phyloP scores from a whole-genome alignment of 192 early-diverging fungal species.

The Chytriomyces sp. region DNA sequence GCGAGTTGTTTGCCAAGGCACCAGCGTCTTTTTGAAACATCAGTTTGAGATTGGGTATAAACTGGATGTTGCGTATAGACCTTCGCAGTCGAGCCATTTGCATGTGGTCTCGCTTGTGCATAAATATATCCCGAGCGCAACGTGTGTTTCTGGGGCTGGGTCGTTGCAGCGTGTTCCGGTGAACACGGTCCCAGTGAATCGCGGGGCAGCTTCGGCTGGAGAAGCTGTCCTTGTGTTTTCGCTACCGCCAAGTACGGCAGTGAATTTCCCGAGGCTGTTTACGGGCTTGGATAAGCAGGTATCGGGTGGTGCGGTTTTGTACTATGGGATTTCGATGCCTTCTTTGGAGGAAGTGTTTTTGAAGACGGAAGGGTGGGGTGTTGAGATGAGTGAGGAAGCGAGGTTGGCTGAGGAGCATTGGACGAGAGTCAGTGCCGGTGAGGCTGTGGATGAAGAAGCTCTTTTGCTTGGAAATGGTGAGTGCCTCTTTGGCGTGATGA shows the following conservation, averaged over 20 bases:
- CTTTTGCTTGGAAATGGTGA: constrained; percentile 26
- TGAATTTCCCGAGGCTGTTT: constrained; percentile 54
- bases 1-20: constrained; percentile 64
- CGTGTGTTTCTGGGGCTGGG: constrained; percentile 1
- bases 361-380: constrained; percentile 44
- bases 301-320: constrained; percentile 42
- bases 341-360: constrained; percentile 69
- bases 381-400: constrained; percentile 36
- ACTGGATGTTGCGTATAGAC: constrained; percentile 36
- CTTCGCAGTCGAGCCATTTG: constrained; percentile 24
- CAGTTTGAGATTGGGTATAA: constrained; percentile 72
- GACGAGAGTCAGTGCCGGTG: constrained; percentile 14
- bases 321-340: constrained; percentile 63
- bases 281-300: constrained; percentile 53
- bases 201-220: constrained; percentile 35
- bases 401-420: constrained; percentile 29
- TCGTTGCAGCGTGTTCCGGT: constrained; percentile 35
- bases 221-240: constrained; percentile 48
- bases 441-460: constrained; percentile 30
- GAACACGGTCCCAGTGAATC: constrained; percentile 48
- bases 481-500: background rate
- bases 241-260: constrained; percentile 47
- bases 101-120: constrained; percentile 49
- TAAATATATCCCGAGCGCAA: constrained; percentile 42
- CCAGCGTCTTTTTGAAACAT: constrained; percentile 67